Percentiles rank a stretch among this genome's conserved stretches.
Conservation (phyloP, 257 asterid species). For the Parsonsia alboflavescens region DNA sequence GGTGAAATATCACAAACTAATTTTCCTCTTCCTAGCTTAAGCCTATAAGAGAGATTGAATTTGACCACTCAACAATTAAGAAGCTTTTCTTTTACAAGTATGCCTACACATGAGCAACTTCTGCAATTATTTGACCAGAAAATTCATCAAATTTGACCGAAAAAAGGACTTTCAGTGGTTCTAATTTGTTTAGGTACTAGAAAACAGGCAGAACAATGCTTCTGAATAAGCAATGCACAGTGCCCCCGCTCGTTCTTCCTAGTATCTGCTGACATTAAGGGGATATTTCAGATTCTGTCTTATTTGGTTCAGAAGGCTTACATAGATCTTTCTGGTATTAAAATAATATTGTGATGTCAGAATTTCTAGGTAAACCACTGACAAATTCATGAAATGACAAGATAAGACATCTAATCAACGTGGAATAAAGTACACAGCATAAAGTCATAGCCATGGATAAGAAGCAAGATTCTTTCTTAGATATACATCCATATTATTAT, state of each 20-base stretch:
- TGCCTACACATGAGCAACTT: no score
- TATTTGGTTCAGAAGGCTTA: not conserved
- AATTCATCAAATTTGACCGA: no score
- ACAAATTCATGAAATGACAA: not conserved
- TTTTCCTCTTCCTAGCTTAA: no score
- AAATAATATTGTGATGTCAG: not conserved
- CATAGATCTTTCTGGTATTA: not conserved
- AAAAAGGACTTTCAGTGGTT: no score
- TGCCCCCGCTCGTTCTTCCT: not conserved
- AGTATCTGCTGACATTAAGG: slow-evolving; percentile 3
- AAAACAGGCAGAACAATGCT: no score
- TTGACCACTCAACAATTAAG: no score
- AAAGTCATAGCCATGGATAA: not conserved
- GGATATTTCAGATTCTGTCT: not conserved
- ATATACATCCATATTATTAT: not conserved
- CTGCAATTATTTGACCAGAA: no score
- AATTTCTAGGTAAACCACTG: not conserved
- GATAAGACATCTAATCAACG: not conserved
- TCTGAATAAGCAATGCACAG: no score
- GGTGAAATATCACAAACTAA: no score
- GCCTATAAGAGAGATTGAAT: no score
- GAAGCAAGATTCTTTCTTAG: not conserved
- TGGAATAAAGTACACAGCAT: not conserved
- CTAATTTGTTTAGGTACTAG: no score
- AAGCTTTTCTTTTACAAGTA: no score